Base-by-base conservation (phyloP, 2,329 filamentous ascomycete species). In the Aotearoamyces nothofagi region DNA sequence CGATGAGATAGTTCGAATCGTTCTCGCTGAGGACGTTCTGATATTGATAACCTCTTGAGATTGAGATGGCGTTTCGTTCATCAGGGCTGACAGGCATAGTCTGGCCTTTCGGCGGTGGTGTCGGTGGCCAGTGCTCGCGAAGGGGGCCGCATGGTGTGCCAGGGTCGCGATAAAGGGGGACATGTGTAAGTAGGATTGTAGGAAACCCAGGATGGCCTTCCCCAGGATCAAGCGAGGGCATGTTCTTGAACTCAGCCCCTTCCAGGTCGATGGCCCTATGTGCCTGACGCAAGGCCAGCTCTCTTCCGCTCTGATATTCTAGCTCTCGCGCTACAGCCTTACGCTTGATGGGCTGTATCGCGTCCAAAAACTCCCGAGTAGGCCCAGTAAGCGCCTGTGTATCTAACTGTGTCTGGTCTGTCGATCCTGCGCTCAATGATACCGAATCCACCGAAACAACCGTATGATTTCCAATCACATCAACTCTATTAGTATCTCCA, bases 401-500 rank as follows among this genome's bases (percentile, higher is more conserved):
- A 28, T 61, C 54, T 20, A 61, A 62, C 3, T 17, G n/a, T 42
- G 44, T 15, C 48, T 65, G 58, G 26, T 58, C 49, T 2, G 67
- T 69, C 2, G 59, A 59, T 24, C 51, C 64, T 3, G 90, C 87
- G 46, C 83, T 92, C 43, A 96, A 54, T 0, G 86, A 94, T 4
- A 93, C 76, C 0, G 78, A 71, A 49, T 98, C 90, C 5, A 98
- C 66, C 1, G 83, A 92, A 12, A 98, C 81, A 48, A 98, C 84
- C 0, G 83, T 92, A 50, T 98, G 90, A 47, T 98, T 98, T 9
- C 82, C 90, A 30, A 96, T 66, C 4, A 96, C 66, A 50, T 96
- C 84, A 12, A 98, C 74, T 6, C 82, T 66, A 51, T 94, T 96
- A n/a, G 76, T 70, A 31, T 90, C 77, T 4, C 90, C 90, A 54